Conservation (phyloP, 805 yeast species). For the Schizosaccharomyces pombe region DNA sequence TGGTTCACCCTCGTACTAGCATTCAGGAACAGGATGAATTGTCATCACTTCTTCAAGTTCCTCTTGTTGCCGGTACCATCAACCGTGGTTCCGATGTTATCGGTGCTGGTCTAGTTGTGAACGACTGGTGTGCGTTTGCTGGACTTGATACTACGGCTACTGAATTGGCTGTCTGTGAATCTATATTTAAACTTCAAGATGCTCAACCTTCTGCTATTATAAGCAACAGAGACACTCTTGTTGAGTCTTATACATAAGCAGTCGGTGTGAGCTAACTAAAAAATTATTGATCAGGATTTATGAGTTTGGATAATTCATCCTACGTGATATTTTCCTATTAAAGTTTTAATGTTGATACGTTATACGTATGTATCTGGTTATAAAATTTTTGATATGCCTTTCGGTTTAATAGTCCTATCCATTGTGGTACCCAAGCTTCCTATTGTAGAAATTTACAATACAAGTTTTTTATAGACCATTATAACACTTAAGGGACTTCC, state of each 20-base stretch:
- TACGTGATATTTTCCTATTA: no score
- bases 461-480: no score
- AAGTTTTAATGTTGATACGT: no score
- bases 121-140: constrained; percentile 92
- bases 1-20: constrained; percentile 93
- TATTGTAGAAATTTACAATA: no score
- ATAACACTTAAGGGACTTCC: no score
- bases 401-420: no score
- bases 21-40: constrained; percentile 96
- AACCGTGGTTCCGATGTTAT: constrained; percentile 94
- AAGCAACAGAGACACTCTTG: constrained; percentile 72
- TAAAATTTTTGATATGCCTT: no score
- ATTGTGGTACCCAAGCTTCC: no score
- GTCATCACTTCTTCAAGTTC: constrained; percentile 84
- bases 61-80: constrained; percentile 94
- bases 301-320: no score
- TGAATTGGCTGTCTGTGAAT: constrained; percentile 86
- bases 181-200: constrained; percentile 81
- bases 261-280: no score
- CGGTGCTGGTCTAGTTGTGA: constrained; percentile 97
- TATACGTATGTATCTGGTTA: no score
- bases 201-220: constrained; percentile 72
- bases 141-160: constrained; percentile 98
- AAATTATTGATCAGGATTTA: no score
- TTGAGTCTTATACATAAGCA: constrained; percentile 64